A percentile compares a stretch with the other conserved stretches of the same genome.
Conservation (phyloP, 2,329 filamentous ascomycete species). For the Coleophoma cylindrospora region DNA sequence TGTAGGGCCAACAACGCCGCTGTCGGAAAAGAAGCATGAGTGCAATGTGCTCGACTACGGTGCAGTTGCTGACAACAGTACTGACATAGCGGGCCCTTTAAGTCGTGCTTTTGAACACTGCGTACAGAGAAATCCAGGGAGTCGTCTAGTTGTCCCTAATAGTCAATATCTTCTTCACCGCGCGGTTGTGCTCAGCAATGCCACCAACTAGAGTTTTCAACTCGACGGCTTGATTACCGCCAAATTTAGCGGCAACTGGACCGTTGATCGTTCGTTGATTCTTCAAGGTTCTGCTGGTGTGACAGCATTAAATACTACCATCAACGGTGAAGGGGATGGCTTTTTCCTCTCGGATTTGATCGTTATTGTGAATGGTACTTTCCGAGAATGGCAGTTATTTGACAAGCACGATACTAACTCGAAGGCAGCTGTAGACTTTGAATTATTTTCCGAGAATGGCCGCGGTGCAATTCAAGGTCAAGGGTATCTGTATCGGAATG, state of each 20-base stretch:
- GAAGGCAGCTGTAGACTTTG: conserved; percentile 29
- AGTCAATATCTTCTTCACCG: conserved; percentile 23
- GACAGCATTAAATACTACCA: conserved; percentile 23
- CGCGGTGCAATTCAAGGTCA: conserved; percentile 29
- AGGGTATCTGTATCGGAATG: conserved; percentile 28
- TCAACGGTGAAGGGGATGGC: conserved; percentile 28
- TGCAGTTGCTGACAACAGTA: conserved; percentile 24
- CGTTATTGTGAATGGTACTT: conserved; percentile 28
- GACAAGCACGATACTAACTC: neutral
- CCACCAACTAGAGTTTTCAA: conserved; percentile 27
- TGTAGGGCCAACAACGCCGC: conserved; percentile 23
- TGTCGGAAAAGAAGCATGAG: conserved; percentile 20
- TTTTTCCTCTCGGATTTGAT: conserved; percentile 25
- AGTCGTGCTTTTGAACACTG: conserved; percentile 26
- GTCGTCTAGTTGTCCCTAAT: conserved; percentile 22
- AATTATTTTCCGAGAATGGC: conserved; percentile 29
- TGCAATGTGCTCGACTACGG: conserved; percentile 30
- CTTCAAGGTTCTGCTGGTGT: conserved; percentile 24
- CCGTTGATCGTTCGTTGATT: conserved; percentile 23
- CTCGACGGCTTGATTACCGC: conserved; percentile 17
- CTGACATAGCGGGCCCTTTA: no score
- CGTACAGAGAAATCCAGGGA: conserved; percentile 13
- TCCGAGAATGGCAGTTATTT: no score
- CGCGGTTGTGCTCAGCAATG: conserved; percentile 23
- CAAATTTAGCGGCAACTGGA: conserved; percentile 24